These are phyloP conservation scores for Sporothrix euskadiensis DNA, from an alignment of 2,329 filamentous ascomycete species.

Conservation along the genomic window DNA sequence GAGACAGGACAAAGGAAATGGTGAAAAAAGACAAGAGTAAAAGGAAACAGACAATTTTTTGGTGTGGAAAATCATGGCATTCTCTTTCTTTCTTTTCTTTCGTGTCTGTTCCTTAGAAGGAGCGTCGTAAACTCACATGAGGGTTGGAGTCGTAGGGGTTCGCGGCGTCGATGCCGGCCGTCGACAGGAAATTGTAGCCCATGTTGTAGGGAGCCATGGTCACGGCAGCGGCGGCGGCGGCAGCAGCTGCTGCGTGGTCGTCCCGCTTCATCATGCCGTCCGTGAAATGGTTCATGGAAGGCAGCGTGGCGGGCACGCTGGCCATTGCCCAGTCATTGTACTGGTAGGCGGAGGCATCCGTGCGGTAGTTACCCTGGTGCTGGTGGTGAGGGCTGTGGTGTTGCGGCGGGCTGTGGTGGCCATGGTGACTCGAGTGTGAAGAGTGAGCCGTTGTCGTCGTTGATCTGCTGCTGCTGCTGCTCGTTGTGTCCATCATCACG, in stretches of 20 bases:
- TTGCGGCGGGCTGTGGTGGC: conserved; percentile 30
- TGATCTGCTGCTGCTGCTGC: conserved; percentile 33
- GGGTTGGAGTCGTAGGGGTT: conserved; percentile 68
- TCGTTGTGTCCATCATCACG: conserved; percentile 54
- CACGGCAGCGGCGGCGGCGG: conserved; percentile 43
- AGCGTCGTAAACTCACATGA: conserved; percentile 68
- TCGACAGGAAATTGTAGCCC: conserved; percentile 65
- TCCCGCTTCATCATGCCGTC: conserved; percentile 72
- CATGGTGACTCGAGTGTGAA: conserved; percentile 32
- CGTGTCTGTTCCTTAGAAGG: not conserved
- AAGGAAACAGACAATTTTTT: conserved; percentile 26
- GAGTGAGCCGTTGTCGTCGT: not conserved
- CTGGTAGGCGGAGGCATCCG: conserved; percentile 40
- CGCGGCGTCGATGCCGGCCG: conserved; percentile 62
- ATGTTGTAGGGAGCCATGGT: conserved; percentile 67
- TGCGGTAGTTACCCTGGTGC: not conserved
- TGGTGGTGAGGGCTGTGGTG: conserved; percentile 1
- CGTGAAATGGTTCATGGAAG: conserved; percentile 61
- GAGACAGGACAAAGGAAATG: conserved; percentile 13
- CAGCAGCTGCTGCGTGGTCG: conserved; percentile 37
- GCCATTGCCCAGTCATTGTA: conserved; percentile 58
- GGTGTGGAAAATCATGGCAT: not conserved
- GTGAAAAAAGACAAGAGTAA: not conserved
- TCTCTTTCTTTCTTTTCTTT: conserved; percentile 15
- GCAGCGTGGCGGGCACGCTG: conserved; percentile 60